A percentile compares a stretch with the other conserved stretches of the same genome.
These are phyloP conservation scores for Butyriboletus appendiculatus DNA, from an alignment of 1,284 basidiomycete genomes.

Conservation along the genomic window DNA sequence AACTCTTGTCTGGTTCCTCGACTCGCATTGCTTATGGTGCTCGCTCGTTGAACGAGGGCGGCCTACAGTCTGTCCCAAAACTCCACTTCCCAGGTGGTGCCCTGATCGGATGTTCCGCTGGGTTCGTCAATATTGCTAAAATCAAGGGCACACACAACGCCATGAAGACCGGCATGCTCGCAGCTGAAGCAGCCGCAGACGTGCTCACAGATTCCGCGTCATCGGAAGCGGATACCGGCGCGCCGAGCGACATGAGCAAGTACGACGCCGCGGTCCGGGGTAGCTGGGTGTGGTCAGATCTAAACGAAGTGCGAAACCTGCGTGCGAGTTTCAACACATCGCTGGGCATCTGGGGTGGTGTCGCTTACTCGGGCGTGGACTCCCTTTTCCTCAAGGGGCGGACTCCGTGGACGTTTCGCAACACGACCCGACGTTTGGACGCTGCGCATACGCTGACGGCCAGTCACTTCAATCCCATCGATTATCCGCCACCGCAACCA, in stretches of 20 bases:
- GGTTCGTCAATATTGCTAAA: constrained; percentile 96
- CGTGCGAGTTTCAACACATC: constrained; percentile 89
- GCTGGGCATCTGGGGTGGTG: constrained; percentile 87
- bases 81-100: constrained; percentile 96
- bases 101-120: constrained; percentile 93
- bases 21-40: constrained; percentile 91
- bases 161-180: constrained; percentile 99
- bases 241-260: constrained; percentile 66
- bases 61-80: constrained; percentile 90
- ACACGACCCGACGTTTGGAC: constrained; percentile 60
- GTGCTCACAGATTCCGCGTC: constrained; percentile 43
- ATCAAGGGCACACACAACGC: constrained; percentile 99
- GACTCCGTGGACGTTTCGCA: constrained; percentile 91
- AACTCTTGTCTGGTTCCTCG: constrained; percentile 74
- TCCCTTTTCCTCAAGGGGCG: constrained; percentile 84
- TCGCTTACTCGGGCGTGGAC: constrained; percentile 91
- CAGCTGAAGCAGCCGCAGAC: constrained; percentile 86
- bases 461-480: constrained; percentile 75
- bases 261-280: constrained; percentile 77
- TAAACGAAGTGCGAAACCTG: constrained; percentile 92
- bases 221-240: constrained; percentile 14
- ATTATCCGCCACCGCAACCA: constrained; percentile 89
- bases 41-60: constrained; percentile 92
- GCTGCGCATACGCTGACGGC: constrained; percentile 75
- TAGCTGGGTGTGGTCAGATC: constrained; percentile 89